These are phyloP conservation scores for Marasmius fiardii DNA, from an alignment of 1,284 basidiomycete species.

Conservation along the genomic window DNA sequence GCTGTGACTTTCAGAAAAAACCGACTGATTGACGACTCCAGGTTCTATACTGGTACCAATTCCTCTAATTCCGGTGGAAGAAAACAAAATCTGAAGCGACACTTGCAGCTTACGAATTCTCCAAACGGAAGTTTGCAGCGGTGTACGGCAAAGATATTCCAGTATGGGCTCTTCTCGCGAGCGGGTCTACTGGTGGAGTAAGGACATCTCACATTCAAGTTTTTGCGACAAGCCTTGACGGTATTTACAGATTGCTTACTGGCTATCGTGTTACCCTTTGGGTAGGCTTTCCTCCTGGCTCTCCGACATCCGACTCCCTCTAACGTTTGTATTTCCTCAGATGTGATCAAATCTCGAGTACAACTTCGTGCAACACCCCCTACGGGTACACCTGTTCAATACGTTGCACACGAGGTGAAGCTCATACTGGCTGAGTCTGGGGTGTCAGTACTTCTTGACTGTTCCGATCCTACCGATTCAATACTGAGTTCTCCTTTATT, in stretches of 20 bases:
- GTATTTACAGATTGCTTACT: slow-evolving; percentile 73
- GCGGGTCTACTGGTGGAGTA: slow-evolving; percentile 88
- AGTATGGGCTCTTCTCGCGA: slow-evolving; percentile 85
- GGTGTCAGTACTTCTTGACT: slow-evolving; percentile 46
- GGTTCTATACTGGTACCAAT: slow-evolving; percentile 68
- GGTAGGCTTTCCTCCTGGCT: slow-evolving; percentile 35
- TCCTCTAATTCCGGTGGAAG: not conserved
- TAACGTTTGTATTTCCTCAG: slow-evolving; percentile 32
- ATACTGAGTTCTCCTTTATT: slow-evolving; percentile 10
- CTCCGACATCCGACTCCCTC: not conserved
- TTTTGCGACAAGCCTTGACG: not conserved
- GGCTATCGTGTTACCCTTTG: slow-evolving; percentile 90
- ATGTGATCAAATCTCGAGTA: slow-evolving; percentile 89
- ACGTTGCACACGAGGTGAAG: slow-evolving; percentile 73
- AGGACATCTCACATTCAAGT: slow-evolving; percentile 24
- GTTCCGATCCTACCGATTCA: not conserved
- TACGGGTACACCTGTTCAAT: slow-evolving; percentile 73
- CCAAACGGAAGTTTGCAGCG: slow-evolving; percentile 74
- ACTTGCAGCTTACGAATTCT: slow-evolving; percentile 76
- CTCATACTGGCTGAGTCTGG: slow-evolving; percentile 75
- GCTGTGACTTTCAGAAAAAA: not conserved
- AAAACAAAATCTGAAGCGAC: not conserved
- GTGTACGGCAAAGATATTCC: slow-evolving; percentile 69
- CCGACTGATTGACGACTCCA: slow-evolving; percentile 21
- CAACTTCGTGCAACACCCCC: slow-evolving; percentile 82